phyloP scores from a whole-genome alignment of 2,329 filamentous ascomycete species.

The Ophiostoma montium region DNA sequence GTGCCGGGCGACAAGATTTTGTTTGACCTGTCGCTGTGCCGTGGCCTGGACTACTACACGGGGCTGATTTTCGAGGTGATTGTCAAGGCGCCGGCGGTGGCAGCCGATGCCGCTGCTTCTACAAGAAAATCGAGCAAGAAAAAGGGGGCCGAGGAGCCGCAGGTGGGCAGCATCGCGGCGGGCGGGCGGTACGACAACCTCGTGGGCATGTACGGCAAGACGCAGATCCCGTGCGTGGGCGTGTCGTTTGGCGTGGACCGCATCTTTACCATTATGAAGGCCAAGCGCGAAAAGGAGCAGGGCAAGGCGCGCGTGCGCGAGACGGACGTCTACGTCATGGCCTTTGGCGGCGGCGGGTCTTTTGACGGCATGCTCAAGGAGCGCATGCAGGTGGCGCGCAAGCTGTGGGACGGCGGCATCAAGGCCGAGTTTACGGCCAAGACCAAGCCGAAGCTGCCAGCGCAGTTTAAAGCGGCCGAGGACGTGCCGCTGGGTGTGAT shows the following conservation, averaged over 20 bases:
- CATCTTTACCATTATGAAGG: conserved; percentile 86
- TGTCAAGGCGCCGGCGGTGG: conserved; percentile 18
- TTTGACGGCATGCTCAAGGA: conserved; percentile 65
- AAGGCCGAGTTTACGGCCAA: conserved; percentile 87
- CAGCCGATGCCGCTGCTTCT: conserved; percentile 4
- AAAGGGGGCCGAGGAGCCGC: conserved; percentile 19
- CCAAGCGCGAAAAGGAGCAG: conserved; percentile 40
- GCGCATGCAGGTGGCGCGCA: conserved; percentile 65
- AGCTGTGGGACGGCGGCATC: conserved; percentile 76
- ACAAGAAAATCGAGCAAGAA: conserved; percentile 16
- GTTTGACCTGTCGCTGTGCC: conserved; percentile 79
- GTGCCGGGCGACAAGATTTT: conserved; percentile 56
- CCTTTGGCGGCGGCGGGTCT: conserved; percentile 57
- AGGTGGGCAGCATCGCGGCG: conserved; percentile 76
- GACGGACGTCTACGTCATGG: conserved; percentile 89
- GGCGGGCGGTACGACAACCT: conserved; percentile 87
- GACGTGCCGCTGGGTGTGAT: conserved; percentile 79
- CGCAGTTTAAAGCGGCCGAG: conserved; percentile 88
- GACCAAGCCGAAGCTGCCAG: conserved; percentile 73
- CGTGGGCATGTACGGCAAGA: conserved; percentile 86
- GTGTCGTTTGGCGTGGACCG: conserved; percentile 92
- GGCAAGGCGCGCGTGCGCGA: conserved; percentile 49
- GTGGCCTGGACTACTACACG: conserved; percentile 47
- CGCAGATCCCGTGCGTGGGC: conserved; percentile 75
- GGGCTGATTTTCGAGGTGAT: conserved; percentile 77